A percentile compares a stretch with the other conserved stretches of the same genome.
Evolutionary conservation across 2,329 filamentous ascomycete species (phyloP).

Genomic region (Curvularia spicifera): DNA sequence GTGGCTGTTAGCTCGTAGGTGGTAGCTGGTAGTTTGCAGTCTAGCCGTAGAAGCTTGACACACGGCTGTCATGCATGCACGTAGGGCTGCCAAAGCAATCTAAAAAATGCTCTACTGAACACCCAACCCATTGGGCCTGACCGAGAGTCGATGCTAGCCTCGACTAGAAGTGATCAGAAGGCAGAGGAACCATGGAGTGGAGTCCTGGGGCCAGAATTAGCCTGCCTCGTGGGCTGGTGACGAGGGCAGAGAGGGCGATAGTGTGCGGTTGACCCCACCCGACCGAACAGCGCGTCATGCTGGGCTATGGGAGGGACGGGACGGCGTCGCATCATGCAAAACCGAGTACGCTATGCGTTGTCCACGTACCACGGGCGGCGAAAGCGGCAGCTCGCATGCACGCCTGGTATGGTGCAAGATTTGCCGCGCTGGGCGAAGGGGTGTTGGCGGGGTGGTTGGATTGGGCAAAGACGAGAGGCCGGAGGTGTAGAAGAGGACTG

Average conservation of each 20-base stretch:
- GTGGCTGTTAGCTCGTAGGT: too few relatives aligned
- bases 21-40: background rate
- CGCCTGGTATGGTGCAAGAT: constrained; percentile 11
- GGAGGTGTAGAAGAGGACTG: constrained; percentile 29
- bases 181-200: constrained; percentile 7
- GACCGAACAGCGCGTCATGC: constrained; percentile 17
- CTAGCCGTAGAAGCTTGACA: constrained; percentile 11
- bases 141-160: background rate
- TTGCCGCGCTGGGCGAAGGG: constrained; percentile 31
- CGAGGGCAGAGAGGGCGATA: constrained; percentile 1
- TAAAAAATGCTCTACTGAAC: constrained; percentile 4
- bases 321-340: constrained; percentile 16
- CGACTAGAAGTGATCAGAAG: constrained; percentile 10
- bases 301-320: background rate
- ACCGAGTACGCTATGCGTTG: constrained; percentile 34
- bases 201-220: constrained; percentile 2
- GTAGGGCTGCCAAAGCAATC: constrained; percentile 8
- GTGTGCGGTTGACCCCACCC: constrained; percentile 15
- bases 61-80: constrained; percentile 8
- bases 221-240: constrained; percentile 16
- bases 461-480: constrained; percentile 9
- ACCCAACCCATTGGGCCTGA: constrained; percentile 12
- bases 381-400: constrained; percentile 28
- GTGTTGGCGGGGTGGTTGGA: constrained; percentile 11
- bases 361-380: constrained; percentile 23